These are phyloP conservation scores for Monosporascus sp. DNA, from an alignment of 2,329 filamentous ascomycete species.

Conservation along the genomic window DNA sequence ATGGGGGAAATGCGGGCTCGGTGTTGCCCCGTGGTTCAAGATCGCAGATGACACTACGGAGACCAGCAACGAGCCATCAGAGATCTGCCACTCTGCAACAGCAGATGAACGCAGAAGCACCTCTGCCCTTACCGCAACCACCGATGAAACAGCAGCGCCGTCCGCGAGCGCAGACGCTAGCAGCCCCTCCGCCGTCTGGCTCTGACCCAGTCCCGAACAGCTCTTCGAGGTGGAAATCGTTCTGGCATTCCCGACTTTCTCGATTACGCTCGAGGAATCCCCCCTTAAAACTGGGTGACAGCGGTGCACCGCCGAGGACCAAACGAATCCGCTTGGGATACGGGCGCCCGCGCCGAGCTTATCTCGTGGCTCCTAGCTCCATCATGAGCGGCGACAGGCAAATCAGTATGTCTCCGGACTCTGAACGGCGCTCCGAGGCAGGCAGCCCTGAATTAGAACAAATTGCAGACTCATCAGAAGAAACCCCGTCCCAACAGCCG, in stretches of 20 bases:
- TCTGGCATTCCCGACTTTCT: slow-evolving; percentile 44
- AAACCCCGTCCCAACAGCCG: slow-evolving; percentile 39
- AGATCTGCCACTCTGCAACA: slow-evolving; percentile 66
- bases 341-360: slow-evolving; percentile 27
- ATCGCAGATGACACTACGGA: slow-evolving; percentile 60
- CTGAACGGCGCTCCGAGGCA: slow-evolving; percentile 13
- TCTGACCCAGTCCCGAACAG: slow-evolving; percentile 6
- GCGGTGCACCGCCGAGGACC: slow-evolving; percentile 16
- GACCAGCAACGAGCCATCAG: slow-evolving; percentile 76
- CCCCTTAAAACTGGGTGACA: slow-evolving; percentile 20
- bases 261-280: slow-evolving; percentile 14
- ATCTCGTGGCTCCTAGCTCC: slow-evolving; percentile 30
- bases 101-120: slow-evolving; percentile 19
- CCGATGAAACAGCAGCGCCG: slow-evolving; percentile 30
- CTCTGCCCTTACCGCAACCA: slow-evolving; percentile 20
- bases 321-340: slow-evolving; percentile 29
- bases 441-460: slow-evolving; percentile 22
- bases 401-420: slow-evolving; percentile 4
- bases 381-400: slow-evolving; percentile 16
- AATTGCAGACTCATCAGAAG: slow-evolving; percentile 26
- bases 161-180: slow-evolving; percentile 23
- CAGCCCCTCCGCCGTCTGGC: slow-evolving; percentile 9
- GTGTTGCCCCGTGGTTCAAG: slow-evolving; percentile 45
- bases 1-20: slow-evolving; percentile 38
- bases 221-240: slow-evolving; percentile 45